Base-by-base conservation (phyloP, 208 protist genomes). In the Borovskyia barvae region DNA sequence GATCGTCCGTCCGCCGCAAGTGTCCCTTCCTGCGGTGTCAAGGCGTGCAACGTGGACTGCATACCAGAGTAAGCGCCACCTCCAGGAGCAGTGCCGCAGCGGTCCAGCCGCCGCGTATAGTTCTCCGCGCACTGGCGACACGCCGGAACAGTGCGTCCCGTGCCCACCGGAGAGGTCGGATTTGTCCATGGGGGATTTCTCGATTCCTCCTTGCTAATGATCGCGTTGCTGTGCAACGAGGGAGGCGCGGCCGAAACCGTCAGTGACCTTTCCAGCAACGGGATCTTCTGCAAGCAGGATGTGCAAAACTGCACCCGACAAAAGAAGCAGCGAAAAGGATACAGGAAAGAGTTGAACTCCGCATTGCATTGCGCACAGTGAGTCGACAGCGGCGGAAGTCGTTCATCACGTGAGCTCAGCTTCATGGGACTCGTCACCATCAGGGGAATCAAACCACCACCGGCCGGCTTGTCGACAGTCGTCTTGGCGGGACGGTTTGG, bases 111-210 rank as follows among this genome's bases (percentile, higher is more conserved):
- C 15, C 80, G 76, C n/a, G 43, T 58, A 55, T 79, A 73, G 58
- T 91, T 87, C 56, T 87, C 80, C 25, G 82, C 45, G 45, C 84
- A 91, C 64, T 81, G 84, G 15, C 62, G 5, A 46, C 84, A 91
- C 22, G 69, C 75, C 9, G 66, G 60, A 3, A 74, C 68, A n/a
- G 37, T 47, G 24, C 52, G 8, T 8, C 55, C 53, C 3, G 56
- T 69, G 7, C 43, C 43, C 19, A 52, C 60, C 14, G 48, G 47
- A 5, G n/a, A n/a, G n/a, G n/a, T n/a, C n/a, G n/a, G n/a, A n/a
- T n/a, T n/a, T n/a, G n/a, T n/a, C n/a, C n/a, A n/a, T n/a, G n/a
- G n/a, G n/a, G n/a, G n/a, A n/a, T n/a, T n/a, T n/a, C n/a, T n/a
- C n/a, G n/a, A n/a, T n/a, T n/a, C n/a, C n/a, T n/a, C n/a, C n/a